These are phyloP conservation scores for Lachnum nothofagi DNA, from an alignment of 2,329 filamentous ascomycete species.

Conservation along the genomic window DNA sequence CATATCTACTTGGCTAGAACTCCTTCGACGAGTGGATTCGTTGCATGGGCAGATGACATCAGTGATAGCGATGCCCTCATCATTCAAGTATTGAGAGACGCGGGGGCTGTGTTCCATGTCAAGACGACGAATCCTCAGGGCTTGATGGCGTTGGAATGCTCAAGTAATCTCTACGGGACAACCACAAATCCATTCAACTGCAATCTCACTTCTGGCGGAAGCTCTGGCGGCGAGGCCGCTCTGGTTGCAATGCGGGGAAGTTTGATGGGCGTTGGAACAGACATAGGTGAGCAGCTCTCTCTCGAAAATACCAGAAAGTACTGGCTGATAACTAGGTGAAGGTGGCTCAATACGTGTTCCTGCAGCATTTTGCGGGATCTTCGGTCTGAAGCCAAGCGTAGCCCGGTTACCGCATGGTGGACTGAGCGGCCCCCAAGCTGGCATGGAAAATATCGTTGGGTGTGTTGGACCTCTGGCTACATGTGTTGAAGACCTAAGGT, in stretches of 20 bases:
- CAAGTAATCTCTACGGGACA: conserved; percentile 68
- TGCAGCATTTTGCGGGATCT: conserved; percentile 43
- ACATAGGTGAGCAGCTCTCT: too few species aligned
- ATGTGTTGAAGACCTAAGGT: conserved; percentile 35
- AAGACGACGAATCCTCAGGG: conserved; percentile 87
- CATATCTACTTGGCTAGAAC: conserved; percentile 72
- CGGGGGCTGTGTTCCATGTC: conserved; percentile 79
- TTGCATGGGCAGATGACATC: conserved; percentile 61
- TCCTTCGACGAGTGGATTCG: conserved; percentile 75
- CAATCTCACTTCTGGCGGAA: conserved; percentile 77
- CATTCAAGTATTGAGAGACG: conserved; percentile 73
- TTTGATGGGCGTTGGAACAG: conserved; percentile 18
- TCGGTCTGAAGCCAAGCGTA: conserved; percentile 32
- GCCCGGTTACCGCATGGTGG: conserved; percentile 10
- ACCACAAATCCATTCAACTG: conserved; percentile 73
- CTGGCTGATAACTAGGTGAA: too few species aligned
- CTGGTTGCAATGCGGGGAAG: conserved; percentile 16
- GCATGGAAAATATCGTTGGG: conserved; percentile 32
- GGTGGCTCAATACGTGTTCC: conserved; percentile 19
- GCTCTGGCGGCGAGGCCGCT: conserved; percentile 45
- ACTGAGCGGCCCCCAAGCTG: conserved; percentile 1
- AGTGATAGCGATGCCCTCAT: conserved; percentile 61
- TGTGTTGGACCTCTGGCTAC: conserved; percentile 41
- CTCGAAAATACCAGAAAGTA: too few species aligned
- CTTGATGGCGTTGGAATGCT: conserved; percentile 25